Conservation (phyloP, 148 eudicot species). For the Simmondsia chinensis region DNA sequence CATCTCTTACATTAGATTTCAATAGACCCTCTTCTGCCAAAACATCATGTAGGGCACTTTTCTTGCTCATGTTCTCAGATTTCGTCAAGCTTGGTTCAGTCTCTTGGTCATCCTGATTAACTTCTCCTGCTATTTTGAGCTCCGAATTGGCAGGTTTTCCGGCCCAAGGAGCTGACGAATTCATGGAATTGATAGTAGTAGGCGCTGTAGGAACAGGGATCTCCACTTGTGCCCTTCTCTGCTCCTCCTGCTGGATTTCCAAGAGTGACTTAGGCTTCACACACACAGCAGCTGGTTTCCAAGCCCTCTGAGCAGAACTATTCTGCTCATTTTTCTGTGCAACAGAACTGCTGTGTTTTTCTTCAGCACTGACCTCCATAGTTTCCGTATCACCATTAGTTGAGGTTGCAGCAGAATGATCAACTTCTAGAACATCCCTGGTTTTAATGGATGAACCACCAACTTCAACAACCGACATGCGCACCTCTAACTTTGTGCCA, state of each 20-base stretch:
- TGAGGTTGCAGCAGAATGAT: slow-evolving; percentile 9
- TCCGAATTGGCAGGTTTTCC: slow-evolving; percentile 46
- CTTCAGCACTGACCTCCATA: slow-evolving; percentile 16
- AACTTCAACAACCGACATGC: background rate
- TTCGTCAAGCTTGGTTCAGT: slow-evolving; percentile 17
- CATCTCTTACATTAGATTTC: slow-evolving; percentile 33
- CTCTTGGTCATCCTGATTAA: slow-evolving; percentile 14
- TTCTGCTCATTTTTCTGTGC: slow-evolving; percentile 17
- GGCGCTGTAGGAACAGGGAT: slow-evolving; percentile 28
- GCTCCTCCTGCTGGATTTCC: slow-evolving; percentile 96
- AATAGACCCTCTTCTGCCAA: slow-evolving; percentile 47
- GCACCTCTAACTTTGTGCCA: slow-evolving; percentile 21
- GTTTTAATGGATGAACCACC: slow-evolving; percentile 14
- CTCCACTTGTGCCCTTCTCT: slow-evolving; percentile 47
- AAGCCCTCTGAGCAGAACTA: slow-evolving; percentile 40
- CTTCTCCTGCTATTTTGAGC: slow-evolving; percentile 26
- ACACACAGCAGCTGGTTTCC: slow-evolving; percentile 90
- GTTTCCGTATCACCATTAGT: slow-evolving; percentile 15
- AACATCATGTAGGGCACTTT: slow-evolving; percentile 69
- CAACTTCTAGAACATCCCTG: slow-evolving; percentile 10
- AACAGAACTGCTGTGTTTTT: slow-evolving; percentile 12
- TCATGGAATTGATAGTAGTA: slow-evolving; percentile 36
- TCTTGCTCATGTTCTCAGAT: slow-evolving; percentile 35
- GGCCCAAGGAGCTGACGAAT: slow-evolving; percentile 60
- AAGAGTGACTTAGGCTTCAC: slow-evolving; percentile 82